These are phyloP conservation scores for Globisporangium mamillatum DNA, from an alignment of 352 stramenopile genomes.

Conservation along the genomic window DNA sequence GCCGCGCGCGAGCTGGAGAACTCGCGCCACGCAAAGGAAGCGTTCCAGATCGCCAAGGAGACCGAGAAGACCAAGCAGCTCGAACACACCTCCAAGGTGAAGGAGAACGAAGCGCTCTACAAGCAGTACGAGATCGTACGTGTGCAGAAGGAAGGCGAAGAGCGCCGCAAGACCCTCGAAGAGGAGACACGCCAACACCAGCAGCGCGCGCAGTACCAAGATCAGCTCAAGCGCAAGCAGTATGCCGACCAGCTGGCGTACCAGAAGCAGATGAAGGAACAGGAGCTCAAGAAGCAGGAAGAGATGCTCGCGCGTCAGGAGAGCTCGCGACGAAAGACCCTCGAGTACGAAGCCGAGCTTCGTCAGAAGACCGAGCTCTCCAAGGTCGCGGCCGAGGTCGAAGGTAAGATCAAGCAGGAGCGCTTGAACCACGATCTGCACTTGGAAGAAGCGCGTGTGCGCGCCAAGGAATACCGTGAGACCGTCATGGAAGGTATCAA, in stretches of 20 bases:
- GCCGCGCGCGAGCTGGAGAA: slow-evolving; percentile 96
- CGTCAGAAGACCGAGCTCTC: slow-evolving; percentile 94
- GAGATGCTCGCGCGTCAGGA: slow-evolving; percentile 96
- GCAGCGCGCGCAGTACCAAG: slow-evolving; percentile 95
- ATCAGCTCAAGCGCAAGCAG: slow-evolving; percentile 98
- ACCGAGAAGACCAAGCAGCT: slow-evolving; percentile 95
- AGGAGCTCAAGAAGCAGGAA: slow-evolving; percentile 98
- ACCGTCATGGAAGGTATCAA: slow-evolving; percentile 96
- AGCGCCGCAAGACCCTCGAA: slow-evolving; percentile 96
- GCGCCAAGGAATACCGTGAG: slow-evolving; percentile 89
- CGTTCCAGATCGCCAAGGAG: slow-evolving; percentile 95
- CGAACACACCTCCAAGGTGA: slow-evolving; percentile 90
- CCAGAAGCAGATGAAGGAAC: slow-evolving; percentile 95
- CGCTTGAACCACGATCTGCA: slow-evolving; percentile 98
- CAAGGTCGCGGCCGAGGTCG: slow-evolving; percentile 95
- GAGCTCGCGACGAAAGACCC: slow-evolving; percentile 94
- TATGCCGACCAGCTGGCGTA: slow-evolving; percentile 96
- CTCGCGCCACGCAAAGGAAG: slow-evolving; percentile 90
- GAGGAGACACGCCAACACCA: slow-evolving; percentile 97
- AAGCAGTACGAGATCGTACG: slow-evolving; percentile 93
- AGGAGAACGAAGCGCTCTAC: slow-evolving; percentile 91
- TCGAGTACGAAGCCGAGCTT: slow-evolving; percentile 96
- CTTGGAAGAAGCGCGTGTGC: slow-evolving; percentile 93
- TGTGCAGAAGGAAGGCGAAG: slow-evolving; percentile 95
- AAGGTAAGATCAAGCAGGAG: slow-evolving; percentile 95